Evolutionary conservation across 2,329 filamentous ascomycete genomes (phyloP).

Genomic region (Calonectria pteridis): DNA sequence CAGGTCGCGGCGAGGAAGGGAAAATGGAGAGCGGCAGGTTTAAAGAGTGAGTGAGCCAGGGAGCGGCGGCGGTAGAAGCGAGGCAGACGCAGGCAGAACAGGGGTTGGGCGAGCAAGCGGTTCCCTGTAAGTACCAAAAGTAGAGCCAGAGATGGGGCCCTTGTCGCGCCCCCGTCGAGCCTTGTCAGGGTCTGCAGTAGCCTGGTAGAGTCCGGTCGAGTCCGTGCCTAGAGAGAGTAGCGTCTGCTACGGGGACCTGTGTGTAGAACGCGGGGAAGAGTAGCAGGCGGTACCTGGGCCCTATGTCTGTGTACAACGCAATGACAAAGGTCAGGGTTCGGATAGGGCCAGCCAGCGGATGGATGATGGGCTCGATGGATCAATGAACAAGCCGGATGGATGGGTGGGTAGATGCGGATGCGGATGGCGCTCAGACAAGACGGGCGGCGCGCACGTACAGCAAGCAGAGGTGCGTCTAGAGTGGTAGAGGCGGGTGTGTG

Average conservation of each 20-base stretch:
- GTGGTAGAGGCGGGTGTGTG: constrained; percentile 1
- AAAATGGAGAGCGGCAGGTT: constrained; percentile 49
- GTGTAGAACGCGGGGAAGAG: constrained; percentile 28
- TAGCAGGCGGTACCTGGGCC: constrained; percentile 31
- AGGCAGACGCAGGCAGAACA: constrained; percentile 43
- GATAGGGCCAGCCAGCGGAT: background rate
- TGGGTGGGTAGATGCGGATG: background rate
- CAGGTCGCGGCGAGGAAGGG: constrained; percentile 29
- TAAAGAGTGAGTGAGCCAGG: constrained; percentile 45
- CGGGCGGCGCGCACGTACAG: background rate
- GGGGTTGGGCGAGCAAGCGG: constrained; percentile 38
- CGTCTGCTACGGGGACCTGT: constrained; percentile 29
- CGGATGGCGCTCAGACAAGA: constrained; percentile 1
- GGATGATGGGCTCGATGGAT: background rate
- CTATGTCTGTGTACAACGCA: background rate
- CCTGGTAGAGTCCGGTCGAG: constrained; percentile 26
- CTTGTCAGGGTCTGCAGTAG: constrained; percentile 25
- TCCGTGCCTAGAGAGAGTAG: constrained; percentile 37
- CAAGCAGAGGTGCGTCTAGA: background rate
- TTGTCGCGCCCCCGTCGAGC: constrained; percentile 34
- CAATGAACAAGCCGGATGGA: background rate
- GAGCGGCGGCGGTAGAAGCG: constrained; percentile 43
- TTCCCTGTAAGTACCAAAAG: constrained; percentile 26
- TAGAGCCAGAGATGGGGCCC: constrained; percentile 17
- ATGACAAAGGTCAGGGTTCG: background rate